These are phyloP conservation scores for Psilocybe mexicana DNA, from an alignment of 1,284 basidiomycete genomes.

Conservation along the genomic window DNA sequence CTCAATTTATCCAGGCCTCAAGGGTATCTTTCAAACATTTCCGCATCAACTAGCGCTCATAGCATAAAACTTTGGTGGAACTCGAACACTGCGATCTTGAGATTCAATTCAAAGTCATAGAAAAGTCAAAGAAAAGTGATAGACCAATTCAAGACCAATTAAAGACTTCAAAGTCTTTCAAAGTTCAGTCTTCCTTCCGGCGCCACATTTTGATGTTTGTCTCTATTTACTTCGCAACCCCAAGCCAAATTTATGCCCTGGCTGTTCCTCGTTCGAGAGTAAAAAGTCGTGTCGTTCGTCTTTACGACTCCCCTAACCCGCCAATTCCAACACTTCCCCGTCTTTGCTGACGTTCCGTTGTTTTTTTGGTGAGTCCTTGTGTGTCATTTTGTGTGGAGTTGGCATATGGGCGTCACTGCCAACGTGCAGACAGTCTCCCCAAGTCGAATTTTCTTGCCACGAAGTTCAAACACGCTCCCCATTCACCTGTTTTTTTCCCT, in stretches of 20 bases:
- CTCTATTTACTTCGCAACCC: slow-evolving; percentile 14
- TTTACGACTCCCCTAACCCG: slow-evolving; percentile 11
- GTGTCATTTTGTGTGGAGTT: neutral
- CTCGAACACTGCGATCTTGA: no score
- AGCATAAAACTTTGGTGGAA: no score
- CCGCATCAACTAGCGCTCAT: no score
- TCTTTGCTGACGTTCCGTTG: neutral
- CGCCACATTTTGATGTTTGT: slow-evolving; percentile 18
- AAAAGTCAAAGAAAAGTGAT: no score
- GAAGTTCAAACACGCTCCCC: slow-evolving; percentile 1
- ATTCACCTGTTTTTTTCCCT: neutral
- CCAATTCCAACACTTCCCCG: neutral
- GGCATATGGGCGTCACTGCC: neutral
- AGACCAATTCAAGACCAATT: no score
- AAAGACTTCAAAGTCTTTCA: no score
- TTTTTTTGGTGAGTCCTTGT: slow-evolving; percentile 12
- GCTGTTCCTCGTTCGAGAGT: slow-evolving; percentile 17
- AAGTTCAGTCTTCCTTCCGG: neutral
- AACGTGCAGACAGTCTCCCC: neutral
- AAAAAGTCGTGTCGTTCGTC: slow-evolving; percentile 23
- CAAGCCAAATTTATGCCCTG: slow-evolving; percentile 18
- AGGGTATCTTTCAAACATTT: no score
- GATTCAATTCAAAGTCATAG: no score
- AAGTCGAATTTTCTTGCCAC: slow-evolving; percentile 10
- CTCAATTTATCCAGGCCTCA: no score